Base-by-base conservation (phyloP, 1,284 basidiomycete genomes). In the Athelia sp. region DNA sequence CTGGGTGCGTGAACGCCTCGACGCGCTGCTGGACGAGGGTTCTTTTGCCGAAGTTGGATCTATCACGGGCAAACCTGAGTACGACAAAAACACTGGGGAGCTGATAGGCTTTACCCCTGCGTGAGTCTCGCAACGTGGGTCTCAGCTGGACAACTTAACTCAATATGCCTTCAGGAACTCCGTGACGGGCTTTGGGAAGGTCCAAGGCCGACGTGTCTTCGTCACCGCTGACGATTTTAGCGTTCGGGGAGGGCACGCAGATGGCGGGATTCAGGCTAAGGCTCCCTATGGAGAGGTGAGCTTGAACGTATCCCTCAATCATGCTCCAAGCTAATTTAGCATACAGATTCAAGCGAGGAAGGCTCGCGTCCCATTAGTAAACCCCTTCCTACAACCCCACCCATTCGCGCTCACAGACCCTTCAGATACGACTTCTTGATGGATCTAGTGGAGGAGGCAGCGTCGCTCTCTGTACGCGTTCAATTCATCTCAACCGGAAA, bases 361-460 rank as follows among this genome's bases (percentile, higher is more conserved):
- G 52, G 60, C 61, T 48, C 60, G 63, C 46, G 65, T 73, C 1
- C 71, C 71, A 2, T 51, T 73, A 42, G 70, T 73, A 32, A 17
- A 17, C 21, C 45, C 14, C n/a, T 17, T n/a, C 4, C 13, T 13
- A 13, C 4, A 29, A 23, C 19, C 21, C 29, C 8, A 10, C 15
- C 15, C 13, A 43, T 34, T 11, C 36, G 13, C 13, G 34, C 26
- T 50, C 19, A 15, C 36, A 22, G 2, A 21, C 24, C n/a, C 1
- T n/a, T 18, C 35, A 73, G 71, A 64, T 73, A 46, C 65, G 71
- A 15, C 61, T 73, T 1, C 58, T 73, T 17, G 70, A 73, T 54
- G 72, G 71, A 17, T 73, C 72, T 11, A 73, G 72, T 47, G 72
- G 72, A 46, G 72, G 72, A 23, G 72, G 71, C 45, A 72, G 71